phyloP scores from a whole-genome alignment of 768 basidiomycete species.

The Leucocoprinus leucothites region DNA sequence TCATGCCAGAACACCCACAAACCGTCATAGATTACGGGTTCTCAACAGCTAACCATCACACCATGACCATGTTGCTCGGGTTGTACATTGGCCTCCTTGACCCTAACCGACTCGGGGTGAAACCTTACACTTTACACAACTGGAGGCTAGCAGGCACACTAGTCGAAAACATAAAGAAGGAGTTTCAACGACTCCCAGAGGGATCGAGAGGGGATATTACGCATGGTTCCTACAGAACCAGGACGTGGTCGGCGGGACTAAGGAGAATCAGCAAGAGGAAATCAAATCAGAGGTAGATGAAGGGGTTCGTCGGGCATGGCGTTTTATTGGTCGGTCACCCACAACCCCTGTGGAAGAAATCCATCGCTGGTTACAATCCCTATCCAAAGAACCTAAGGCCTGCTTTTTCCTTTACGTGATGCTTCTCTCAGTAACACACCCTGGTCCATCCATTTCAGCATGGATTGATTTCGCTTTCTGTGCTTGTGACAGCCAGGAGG shows the following conservation, averaged over 20 bases:
- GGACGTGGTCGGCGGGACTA: slow-evolving; percentile 21
- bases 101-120: slow-evolving; percentile 10
- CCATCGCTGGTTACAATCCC: not conserved
- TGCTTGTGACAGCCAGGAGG: slow-evolving; percentile 8
- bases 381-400: not conserved
- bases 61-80: slow-evolving; percentile 24
- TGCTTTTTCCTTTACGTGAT: not conserved
- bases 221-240: slow-evolving; percentile 34
- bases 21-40: slow-evolving; percentile 37
- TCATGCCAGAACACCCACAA: slow-evolving; percentile 26
- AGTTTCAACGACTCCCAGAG: slow-evolving; percentile 23
- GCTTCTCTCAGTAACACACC: slow-evolving; percentile 6
- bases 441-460: slow-evolving; percentile 9
- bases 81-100: slow-evolving; percentile 29
- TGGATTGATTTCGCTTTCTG: slow-evolving; percentile 25
- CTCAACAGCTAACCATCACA: slow-evolving; percentile 13
- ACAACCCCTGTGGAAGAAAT: not conserved
- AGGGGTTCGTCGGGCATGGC: not conserved
- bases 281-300: not conserved
- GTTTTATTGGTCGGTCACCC: not conserved
- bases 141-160: slow-evolving; percentile 31
- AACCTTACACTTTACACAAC: slow-evolving; percentile 25
- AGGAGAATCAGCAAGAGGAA: not conserved
- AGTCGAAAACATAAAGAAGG: slow-evolving; percentile 28
- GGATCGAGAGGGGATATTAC: slow-evolving; percentile 27